Evolutionary conservation across 129 eudicot species (phyloP).

Genomic region (carrot (Daucus carota)): DNA sequence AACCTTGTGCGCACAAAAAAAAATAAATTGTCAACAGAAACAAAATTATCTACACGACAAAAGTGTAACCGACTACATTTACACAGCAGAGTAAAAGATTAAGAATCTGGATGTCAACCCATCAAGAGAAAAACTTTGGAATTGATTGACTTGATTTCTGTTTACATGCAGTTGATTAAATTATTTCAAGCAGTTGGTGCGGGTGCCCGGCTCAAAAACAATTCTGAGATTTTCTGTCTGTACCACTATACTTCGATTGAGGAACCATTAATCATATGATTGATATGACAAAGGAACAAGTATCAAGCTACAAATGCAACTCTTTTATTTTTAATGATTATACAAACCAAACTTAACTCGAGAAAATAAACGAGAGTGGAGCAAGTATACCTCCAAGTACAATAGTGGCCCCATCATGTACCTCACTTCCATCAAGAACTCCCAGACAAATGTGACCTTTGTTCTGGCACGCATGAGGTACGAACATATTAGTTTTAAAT

Average conservation of each 20-base stretch:
- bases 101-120: neutral
- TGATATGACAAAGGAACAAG: neutral
- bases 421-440: constrained; percentile 64
- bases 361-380: neutral
- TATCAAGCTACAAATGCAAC: neutral
- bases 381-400: constrained; percentile 65
- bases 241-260: neutral
- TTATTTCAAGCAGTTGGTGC: neutral
- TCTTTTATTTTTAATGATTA: neutral
- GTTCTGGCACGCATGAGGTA: constrained; percentile 35
- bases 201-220: neutral
- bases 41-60: neutral
- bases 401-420: constrained; percentile 56
- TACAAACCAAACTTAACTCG: neutral
- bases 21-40: neutral
- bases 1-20: neutral
- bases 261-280: neutral
- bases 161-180: neutral
- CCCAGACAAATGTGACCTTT: constrained; percentile 76
- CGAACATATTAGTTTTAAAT: neutral
- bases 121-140: neutral
- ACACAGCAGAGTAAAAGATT: neutral
- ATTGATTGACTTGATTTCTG: neutral
- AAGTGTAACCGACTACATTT: neutral
- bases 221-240: neutral